These are phyloP conservation scores for Apiotrichum brassicae DNA, from an alignment of 1,284 basidiomycete genomes.

Conservation along the genomic window DNA sequence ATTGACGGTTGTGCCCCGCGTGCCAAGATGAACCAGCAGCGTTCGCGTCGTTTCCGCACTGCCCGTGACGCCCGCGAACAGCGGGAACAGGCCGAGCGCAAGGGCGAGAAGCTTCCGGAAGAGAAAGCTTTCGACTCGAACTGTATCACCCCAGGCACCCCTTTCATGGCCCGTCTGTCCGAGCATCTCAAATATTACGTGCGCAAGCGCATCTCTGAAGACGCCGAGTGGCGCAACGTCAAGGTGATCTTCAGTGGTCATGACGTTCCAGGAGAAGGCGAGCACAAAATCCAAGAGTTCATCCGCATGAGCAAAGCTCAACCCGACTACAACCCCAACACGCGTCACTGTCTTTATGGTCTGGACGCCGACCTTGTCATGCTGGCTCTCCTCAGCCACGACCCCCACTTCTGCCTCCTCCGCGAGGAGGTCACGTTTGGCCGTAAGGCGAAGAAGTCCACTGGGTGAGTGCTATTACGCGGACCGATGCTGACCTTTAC, in stretches of 20 bases:
- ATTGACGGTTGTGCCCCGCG: constrained; percentile 96
- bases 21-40: constrained; percentile 99
- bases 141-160: constrained; percentile 97
- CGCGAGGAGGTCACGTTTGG: constrained; percentile 99
- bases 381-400: constrained; percentile 93
- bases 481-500: neutral
- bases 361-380: constrained; percentile 98
- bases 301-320: constrained; percentile 92
- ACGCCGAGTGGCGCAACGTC: constrained; percentile 86
- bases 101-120: constrained; percentile 84
- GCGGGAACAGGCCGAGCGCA: constrained; percentile 74
- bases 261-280: constrained; percentile 96
- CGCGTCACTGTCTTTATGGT: constrained; percentile 91
- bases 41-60: constrained; percentile 86
- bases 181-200: constrained; percentile 92
- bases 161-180: constrained; percentile 88
- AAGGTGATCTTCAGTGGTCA: constrained; percentile 96
- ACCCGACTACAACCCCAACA: constrained; percentile 64
- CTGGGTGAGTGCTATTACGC: constrained; percentile 51
- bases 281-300: constrained; percentile 99
- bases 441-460: constrained; percentile 64
- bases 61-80: constrained; percentile 88
- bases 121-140: constrained; percentile 98
- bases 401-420: constrained; percentile 96
- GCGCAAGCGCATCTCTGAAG: constrained; percentile 93